Base-by-base conservation (phyloP, 2,329 filamentous ascomycete genomes). In the Aspergillus transmontanensis region DNA sequence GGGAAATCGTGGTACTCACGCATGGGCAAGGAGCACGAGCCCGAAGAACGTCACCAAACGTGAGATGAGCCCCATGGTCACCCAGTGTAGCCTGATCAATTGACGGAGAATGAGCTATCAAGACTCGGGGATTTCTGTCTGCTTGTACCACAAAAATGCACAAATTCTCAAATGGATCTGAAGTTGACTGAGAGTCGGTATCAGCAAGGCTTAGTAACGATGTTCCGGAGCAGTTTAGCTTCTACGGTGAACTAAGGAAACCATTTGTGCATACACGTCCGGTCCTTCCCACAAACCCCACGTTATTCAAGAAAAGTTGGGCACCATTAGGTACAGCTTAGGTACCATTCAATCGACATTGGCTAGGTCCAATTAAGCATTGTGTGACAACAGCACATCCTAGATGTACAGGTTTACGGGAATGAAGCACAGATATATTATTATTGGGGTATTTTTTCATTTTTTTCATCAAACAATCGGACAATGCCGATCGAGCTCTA, bases 11-110 rank as follows among this genome's bases (percentile, higher is more conserved):
- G 64, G 4, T 57, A 77, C 91, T 79, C 89, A 97, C 94, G 94
- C 92, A 79, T 97, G 94, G 53, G 89, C 87, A 21, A 97, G 85
- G 68, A 97, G 85, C 60, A 96, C 70, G 14, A 94, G 83, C 67
- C 94, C 94, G 64, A 94, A 80, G 63, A 88, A 78, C 64, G 92
- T 94, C 64, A 93, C 84, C 4, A 88, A 78, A 66, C 87, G 89
- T 26, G 92, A 90, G 67, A 91, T 78, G 82, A 90, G 87, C 61
- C 88, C 86, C 92, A 95, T 94, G 11, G 12, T 26, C 11, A 39
- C 3, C 19, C 19, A 32, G 19, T 51, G 39, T 69, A 58, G 43
- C 23, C 50, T 45, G 51, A 26, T 51, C n/a, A 23, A 21, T 28
- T 39, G 41, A 41, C 2, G 30, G 19, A 53, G 26, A 6, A 34